These are phyloP conservation scores for Candida ponderosae DNA, from an alignment of 805 yeast genomes.

Conservation along the genomic window DNA sequence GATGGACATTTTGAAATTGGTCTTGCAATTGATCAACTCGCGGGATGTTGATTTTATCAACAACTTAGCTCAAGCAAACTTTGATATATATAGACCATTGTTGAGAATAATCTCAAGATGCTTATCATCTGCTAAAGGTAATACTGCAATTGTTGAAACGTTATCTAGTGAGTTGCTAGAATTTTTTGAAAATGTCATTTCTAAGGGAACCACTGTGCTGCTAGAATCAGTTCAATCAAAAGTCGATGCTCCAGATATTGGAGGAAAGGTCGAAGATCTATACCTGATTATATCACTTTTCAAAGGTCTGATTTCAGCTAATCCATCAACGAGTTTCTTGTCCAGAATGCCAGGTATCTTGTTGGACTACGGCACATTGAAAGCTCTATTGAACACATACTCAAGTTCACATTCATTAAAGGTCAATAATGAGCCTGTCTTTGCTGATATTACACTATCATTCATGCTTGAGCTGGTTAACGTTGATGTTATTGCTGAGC, in stretches of 20 bases:
- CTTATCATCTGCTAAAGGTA: slow-evolving; percentile 34
- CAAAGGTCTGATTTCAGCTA: slow-evolving; percentile 44
- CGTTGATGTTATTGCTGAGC: slow-evolving; percentile 56
- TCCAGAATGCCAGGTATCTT: slow-evolving; percentile 43
- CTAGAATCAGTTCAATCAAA: slow-evolving; percentile 53
- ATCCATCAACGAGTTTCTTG: slow-evolving; percentile 37
- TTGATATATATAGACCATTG: slow-evolving; percentile 48
- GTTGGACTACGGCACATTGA: slow-evolving; percentile 51
- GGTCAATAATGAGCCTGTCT: slow-evolving; percentile 53
- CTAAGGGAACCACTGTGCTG: slow-evolving; percentile 56
- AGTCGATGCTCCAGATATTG: slow-evolving; percentile 27
- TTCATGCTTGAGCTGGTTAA: slow-evolving; percentile 63
- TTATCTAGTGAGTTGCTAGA: slow-evolving; percentile 44
- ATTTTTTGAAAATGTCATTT: slow-evolving; percentile 54
- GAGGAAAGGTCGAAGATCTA: slow-evolving; percentile 57
- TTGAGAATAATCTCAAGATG: slow-evolving; percentile 48
- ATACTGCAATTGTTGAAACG: slow-evolving; percentile 34
- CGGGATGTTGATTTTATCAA: slow-evolving; percentile 39
- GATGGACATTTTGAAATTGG: slow-evolving; percentile 18
- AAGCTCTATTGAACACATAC: slow-evolving; percentile 55
- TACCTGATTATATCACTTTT: slow-evolving; percentile 56
- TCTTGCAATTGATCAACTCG: slow-evolving; percentile 40
- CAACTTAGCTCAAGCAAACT: slow-evolving; percentile 29
- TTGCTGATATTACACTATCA: slow-evolving; percentile 65
- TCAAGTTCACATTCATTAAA: slow-evolving; percentile 58